A percentile compares a stretch with the other conserved stretches of the same genome.
These are phyloP conservation scores for Podila verticillata DNA, from an alignment of 192 early-diverging fungal species.

Conservation along the genomic window DNA sequence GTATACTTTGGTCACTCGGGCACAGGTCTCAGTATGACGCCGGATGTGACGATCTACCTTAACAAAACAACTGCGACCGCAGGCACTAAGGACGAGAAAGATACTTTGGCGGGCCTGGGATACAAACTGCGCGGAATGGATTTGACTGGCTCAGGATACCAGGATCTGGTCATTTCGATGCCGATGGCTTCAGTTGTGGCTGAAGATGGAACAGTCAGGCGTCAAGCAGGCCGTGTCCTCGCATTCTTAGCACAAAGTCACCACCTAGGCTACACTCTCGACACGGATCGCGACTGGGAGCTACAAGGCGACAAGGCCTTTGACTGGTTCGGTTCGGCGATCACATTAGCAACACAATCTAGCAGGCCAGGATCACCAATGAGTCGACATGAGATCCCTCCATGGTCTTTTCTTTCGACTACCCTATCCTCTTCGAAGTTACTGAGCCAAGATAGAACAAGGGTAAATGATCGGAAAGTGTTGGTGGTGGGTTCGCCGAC, in stretches of 20 bases:
- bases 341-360: conserved; percentile 7
- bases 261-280: conserved; percentile 21
- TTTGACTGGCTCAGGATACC: conserved; percentile 68
- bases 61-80: conserved; percentile 6
- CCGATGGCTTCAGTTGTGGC: conserved; percentile 53
- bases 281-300: conserved; percentile 41
- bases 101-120: conserved; percentile 52
- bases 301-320: conserved; percentile 17
- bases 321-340: conserved; percentile 39
- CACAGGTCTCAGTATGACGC: conserved; percentile 55
- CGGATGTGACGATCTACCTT: conserved; percentile 58
- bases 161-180: conserved; percentile 75
- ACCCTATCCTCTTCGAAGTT: neutral
- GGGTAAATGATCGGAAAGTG: conserved; percentile 4
- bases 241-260: conserved; percentile 18
- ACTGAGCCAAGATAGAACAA: too few relatives aligned
- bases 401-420: neutral
- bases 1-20: conserved; percentile 71
- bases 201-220: neutral
- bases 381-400: neutral
- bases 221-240: conserved; percentile 29
- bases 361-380: neutral
- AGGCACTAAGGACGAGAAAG: neutral
- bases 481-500: conserved; percentile 41
- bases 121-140: conserved; percentile 65